Base-by-base conservation (phyloP, 2,329 filamentous ascomycete genomes). In the Cadophora malorum region DNA sequence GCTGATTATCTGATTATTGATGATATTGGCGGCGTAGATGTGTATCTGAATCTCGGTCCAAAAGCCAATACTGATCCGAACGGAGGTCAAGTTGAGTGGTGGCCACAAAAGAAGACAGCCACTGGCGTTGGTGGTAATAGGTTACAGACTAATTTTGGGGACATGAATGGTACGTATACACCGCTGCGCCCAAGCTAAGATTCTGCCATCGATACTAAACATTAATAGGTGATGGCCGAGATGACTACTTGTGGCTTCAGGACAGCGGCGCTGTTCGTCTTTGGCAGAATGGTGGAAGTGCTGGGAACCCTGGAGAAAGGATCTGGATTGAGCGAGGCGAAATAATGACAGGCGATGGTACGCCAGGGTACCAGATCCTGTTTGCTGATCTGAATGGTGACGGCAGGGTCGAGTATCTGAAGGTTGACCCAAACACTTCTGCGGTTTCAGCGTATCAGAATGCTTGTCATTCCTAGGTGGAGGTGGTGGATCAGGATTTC, bases 341-440 rank as follows among this genome's bases (percentile, higher is more conserved):
- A 9, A 67, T 70, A 38, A 66, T 63, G 8, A 60, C 65, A 6
- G 65, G 65, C n/a, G 62, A 64, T 45, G 68, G 68, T 49, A n/a
- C 58, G 12, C 25, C 23, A 19, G 56, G 65, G 4, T 35, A 41
- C n/a, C 8, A 21, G 33, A 35, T 70, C 33, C 35, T 41, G 21
- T 70, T 70, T 64, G 65, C 55, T 19, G 68, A 70, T 61, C 23
- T 70, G 16, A 41, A 60, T 23, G 65, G 68, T 33, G 59, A 61
- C 14, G 68, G 68, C 6, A 50, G 38, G 45, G 64, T 47, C 14
- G 64, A 66, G 10, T 66, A 66, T 49, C 47, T 66, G n/a, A 47
- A 19, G 10, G 21, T 66, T 33, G 45, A 56, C 33, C 9, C 16
- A 2, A 50, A 63, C 38, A 53, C 50, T 53, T 23, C 21, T 23